phyloP scores from a whole-genome alignment of 2,329 filamentous ascomycete species.

The Penicillium sumatraense region DNA sequence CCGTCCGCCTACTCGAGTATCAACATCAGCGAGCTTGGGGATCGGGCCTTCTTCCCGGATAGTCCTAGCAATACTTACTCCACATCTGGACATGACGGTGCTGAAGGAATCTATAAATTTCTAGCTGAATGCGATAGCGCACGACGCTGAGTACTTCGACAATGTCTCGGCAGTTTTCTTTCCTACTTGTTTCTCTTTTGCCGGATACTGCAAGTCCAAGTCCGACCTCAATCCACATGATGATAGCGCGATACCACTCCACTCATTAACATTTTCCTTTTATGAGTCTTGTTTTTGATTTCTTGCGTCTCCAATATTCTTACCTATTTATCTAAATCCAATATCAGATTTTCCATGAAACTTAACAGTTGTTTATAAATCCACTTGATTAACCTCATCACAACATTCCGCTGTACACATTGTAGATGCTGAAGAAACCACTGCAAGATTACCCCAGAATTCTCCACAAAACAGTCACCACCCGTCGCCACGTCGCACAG shows the following conservation, averaged over 20 bases:
- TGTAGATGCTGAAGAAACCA: neutral
- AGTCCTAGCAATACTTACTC: conserved; percentile 40
- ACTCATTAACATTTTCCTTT: conserved; percentile 18
- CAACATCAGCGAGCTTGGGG: conserved; percentile 56
- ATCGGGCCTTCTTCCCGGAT: conserved; percentile 46
- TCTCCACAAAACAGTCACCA: conserved; percentile 3
- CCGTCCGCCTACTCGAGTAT: conserved; percentile 63
- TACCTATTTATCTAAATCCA: neutral
- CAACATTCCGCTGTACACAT: neutral
- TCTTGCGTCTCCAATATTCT: neutral
- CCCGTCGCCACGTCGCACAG: neutral
- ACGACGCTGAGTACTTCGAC: conserved; percentile 25
- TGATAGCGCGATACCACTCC: conserved; percentile 30
- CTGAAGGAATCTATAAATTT: conserved; percentile 70
- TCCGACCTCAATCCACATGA: conserved; percentile 15
- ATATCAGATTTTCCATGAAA: neutral
- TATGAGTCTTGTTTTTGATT: neutral
- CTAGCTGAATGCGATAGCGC: conserved; percentile 66
- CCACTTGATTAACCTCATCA: neutral
- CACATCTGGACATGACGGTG: conserved; percentile 62
- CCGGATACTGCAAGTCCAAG: conserved; percentile 9
- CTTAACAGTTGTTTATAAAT: neutral
- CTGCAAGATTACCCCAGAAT: neutral
- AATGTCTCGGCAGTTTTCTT: neutral
- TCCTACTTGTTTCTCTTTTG: conserved; percentile 7